Evolutionary conservation across 1,284 basidiomycete species (phyloP).

Genomic region (Agaricales sp.): DNA sequence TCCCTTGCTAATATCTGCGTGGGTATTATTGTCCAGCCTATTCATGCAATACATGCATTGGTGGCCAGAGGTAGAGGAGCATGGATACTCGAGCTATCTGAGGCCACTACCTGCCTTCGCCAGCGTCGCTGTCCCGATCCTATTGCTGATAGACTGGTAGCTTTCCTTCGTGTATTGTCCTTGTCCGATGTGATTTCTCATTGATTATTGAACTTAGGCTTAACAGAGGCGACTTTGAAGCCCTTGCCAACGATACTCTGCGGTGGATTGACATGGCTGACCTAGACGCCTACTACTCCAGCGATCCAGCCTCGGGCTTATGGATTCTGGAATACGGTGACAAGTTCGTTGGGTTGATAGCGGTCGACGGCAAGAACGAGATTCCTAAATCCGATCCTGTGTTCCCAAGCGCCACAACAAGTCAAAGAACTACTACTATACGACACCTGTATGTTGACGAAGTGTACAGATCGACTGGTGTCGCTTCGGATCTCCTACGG

Average conservation of each 20-base stretch:
- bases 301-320: slow-evolving; percentile 49
- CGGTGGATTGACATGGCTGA: slow-evolving; percentile 47
- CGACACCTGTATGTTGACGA: slow-evolving; percentile 71
- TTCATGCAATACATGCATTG: slow-evolving; percentile 53
- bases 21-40: slow-evolving; percentile 46
- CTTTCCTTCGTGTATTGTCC: no score
- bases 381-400: slow-evolving; percentile 20
- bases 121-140: slow-evolving; percentile 48
- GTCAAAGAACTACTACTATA: slow-evolving; percentile 46
- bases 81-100: slow-evolving; percentile 41
- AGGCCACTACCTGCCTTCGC: slow-evolving; percentile 57
- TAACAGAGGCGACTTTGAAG: slow-evolving; percentile 62
- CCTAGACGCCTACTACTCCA: slow-evolving; percentile 46
- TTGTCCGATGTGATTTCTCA: neutral
- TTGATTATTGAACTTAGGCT: slow-evolving; percentile 30
- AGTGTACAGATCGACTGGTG: slow-evolving; percentile 40
- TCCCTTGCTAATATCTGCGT: slow-evolving; percentile 46
- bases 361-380: slow-evolving; percentile 40
- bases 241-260: slow-evolving; percentile 40
- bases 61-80: slow-evolving; percentile 40
- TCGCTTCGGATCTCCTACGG: slow-evolving; percentile 58
- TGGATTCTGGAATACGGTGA: slow-evolving; percentile 58
- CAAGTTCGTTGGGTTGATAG: slow-evolving; percentile 58
- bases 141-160: slow-evolving; percentile 66
- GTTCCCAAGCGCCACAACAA: slow-evolving; percentile 19